These are phyloP conservation scores for Dioscorea dumetorum DNA, from an alignment of 106 monocot genomes.

Conservation along the genomic window DNA sequence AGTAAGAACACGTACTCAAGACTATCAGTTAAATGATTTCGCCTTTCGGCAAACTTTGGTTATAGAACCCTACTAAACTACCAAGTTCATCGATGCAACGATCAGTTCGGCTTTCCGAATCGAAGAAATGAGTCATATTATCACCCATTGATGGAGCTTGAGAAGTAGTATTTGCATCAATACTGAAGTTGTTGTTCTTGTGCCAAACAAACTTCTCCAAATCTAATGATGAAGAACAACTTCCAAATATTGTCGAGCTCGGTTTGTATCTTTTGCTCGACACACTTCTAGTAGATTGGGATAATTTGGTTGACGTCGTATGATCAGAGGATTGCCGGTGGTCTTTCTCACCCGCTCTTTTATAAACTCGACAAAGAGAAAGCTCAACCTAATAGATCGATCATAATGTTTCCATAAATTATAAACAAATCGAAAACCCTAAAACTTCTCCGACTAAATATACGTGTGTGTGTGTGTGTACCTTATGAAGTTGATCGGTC, in stretches of 20 bases:
- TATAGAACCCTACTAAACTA: conserved; percentile 15
- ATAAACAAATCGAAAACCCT: too few species aligned
- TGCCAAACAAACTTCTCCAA: conserved; percentile 1
- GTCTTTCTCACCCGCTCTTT: conserved; percentile 36
- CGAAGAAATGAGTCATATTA: neutral
- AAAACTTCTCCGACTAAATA: too few species aligned
- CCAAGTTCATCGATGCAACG: conserved; percentile 30
- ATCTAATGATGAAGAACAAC: neutral
- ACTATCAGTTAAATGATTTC: conserved; percentile 46
- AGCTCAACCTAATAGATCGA: conserved; percentile 42
- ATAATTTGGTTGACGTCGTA: conserved; percentile 4
- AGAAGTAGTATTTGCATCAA: neutral
- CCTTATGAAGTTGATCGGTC: conserved; percentile 23
- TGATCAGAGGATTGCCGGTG: neutral
- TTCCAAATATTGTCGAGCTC: neutral
- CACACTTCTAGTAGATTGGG: neutral
- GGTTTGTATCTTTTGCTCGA: too few species aligned
- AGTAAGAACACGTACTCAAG: conserved; percentile 29
- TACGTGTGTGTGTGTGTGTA: neutral
- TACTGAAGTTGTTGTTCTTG: neutral
- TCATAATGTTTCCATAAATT: too few species aligned
- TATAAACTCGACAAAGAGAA: conserved; percentile 48
- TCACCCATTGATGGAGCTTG: conserved; percentile 13
- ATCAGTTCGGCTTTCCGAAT: conserved; percentile 7
- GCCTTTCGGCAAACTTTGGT: conserved; percentile 7